A percentile compares a stretch with the other conserved stretches of the same genome.
These are phyloP conservation scores for Colletotrichum lini DNA, from an alignment of 2,329 filamentous ascomycete genomes.

Conservation along the genomic window DNA sequence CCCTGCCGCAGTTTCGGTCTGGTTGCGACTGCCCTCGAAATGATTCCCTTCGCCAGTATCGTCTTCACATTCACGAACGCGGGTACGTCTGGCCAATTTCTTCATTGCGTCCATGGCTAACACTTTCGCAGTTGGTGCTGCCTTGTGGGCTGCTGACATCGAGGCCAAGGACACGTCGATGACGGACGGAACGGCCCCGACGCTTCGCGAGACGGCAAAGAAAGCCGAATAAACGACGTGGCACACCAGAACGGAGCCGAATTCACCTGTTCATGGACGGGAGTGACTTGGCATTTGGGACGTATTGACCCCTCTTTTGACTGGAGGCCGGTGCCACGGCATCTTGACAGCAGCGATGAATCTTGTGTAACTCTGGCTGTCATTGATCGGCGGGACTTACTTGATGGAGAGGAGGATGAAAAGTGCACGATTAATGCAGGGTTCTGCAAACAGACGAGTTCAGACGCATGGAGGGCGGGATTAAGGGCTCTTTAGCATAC, in stretches of 20 bases:
- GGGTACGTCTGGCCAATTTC: constrained; percentile 57
- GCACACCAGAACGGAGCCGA: constrained; percentile 3
- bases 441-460: no score
- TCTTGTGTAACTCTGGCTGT: not conserved
- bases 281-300: constrained; percentile 2
- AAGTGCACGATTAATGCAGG: not conserved
- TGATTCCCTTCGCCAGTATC: constrained; percentile 86
- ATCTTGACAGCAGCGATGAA: constrained; percentile 32
- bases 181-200: constrained; percentile 65
- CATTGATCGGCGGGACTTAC: not conserved
- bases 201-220: constrained; percentile 63
- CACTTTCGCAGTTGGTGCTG: constrained; percentile 78
- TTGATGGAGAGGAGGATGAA: not conserved
- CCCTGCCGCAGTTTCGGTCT: constrained; percentile 74
- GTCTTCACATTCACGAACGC: constrained; percentile 93
- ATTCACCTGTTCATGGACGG: not conserved
- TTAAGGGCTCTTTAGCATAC: not conserved
- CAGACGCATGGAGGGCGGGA: not conserved
- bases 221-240: constrained; percentile 59
- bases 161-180: constrained; percentile 70
- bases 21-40: constrained; percentile 84
- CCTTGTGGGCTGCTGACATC: constrained; percentile 93
- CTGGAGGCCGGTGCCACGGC: constrained; percentile 27
- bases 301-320: constrained; percentile 11
- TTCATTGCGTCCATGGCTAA: constrained; percentile 39